Conservation (phyloP, 176 grass and related monocot species). For the Oryza officinalis region DNA sequence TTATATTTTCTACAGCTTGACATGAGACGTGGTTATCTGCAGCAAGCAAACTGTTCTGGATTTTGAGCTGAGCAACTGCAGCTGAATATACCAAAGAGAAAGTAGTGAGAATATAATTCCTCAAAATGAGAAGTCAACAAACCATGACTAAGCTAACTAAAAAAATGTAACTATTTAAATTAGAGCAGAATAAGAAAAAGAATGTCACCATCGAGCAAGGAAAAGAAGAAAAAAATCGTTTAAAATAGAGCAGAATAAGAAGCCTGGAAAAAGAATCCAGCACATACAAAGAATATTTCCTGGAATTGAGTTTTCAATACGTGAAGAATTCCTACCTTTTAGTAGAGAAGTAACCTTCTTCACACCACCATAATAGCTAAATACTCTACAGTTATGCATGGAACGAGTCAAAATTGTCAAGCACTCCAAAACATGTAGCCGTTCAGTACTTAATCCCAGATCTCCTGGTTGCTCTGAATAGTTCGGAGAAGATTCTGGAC, state of each 20-base stretch:
- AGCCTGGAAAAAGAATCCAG: conserved; percentile 10
- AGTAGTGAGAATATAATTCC: conserved; percentile 40
- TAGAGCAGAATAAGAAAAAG: not conserved
- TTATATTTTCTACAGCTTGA: conserved; percentile 58
- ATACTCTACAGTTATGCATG: conserved; percentile 88
- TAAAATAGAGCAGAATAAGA: conserved; percentile 9
- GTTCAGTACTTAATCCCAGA: conserved; percentile 60
- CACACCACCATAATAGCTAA: conserved; percentile 94
- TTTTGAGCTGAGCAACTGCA: conserved; percentile 74
- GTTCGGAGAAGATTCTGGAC: conserved; percentile 48
- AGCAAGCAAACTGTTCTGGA: conserved; percentile 60
- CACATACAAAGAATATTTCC: not conserved
- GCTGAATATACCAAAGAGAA: conserved; percentile 63
- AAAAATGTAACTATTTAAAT: not conserved
- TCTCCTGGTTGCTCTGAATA: conserved; percentile 51
- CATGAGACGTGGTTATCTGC: conserved; percentile 63
- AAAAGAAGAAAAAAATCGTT: conserved; percentile 13
- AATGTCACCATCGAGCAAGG: not conserved
- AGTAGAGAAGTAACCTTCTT: conserved; percentile 82
- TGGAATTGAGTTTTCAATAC: conserved; percentile 24
- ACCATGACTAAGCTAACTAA: not conserved
- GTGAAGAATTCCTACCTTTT: conserved; percentile 63
- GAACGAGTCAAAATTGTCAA: conserved; percentile 77
- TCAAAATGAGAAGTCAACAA: not conserved
- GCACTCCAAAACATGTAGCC: conserved; percentile 71